Percentiles rank a stretch among this genome's conserved stretches.
These are phyloP conservation scores for Chlamydomonas schloesseri DNA, from an alignment of 139 green algal species.

Conservation along the genomic window DNA sequence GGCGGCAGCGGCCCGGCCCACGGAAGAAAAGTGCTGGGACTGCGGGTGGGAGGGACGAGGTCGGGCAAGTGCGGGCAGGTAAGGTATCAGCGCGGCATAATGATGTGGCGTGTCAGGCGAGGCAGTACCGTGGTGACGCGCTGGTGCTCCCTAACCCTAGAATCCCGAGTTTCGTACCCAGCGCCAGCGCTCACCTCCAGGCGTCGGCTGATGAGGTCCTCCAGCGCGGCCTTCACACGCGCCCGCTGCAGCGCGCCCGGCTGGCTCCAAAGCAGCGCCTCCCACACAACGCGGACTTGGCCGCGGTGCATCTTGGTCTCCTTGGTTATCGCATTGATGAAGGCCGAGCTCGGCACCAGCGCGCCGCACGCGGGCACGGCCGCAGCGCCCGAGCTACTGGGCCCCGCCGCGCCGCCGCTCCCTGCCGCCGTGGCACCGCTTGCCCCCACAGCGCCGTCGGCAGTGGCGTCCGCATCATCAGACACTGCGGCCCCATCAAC, in stretches of 20 bases:
- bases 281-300: conserved; percentile 64
- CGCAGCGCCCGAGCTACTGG: background rate
- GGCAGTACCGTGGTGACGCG: too few species aligned
- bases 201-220: conserved; percentile 40
- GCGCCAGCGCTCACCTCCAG: conserved; percentile 32
- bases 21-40: conserved; percentile 14
- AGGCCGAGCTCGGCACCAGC: background rate
- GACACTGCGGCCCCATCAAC: background rate
- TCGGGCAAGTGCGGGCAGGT: too few species aligned
- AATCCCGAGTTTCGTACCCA: background rate
- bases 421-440: background rate
- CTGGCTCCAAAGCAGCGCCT: conserved; percentile 65
- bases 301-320: conserved; percentile 52
- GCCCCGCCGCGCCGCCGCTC: background rate
- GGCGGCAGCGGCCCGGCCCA: background rate
- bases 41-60: background rate
- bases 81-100: too few species aligned
- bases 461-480: background rate
- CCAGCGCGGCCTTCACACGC: conserved; percentile 12
- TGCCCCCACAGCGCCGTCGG: background rate
- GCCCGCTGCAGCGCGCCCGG: background rate
- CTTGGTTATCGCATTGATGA: conserved; percentile 19
- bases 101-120: too few species aligned
- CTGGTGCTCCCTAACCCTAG: too few species aligned
- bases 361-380: background rate